Conservation (phyloP, 2,329 filamentous ascomycete genomes). For the Talaromyces islandicus region DNA sequence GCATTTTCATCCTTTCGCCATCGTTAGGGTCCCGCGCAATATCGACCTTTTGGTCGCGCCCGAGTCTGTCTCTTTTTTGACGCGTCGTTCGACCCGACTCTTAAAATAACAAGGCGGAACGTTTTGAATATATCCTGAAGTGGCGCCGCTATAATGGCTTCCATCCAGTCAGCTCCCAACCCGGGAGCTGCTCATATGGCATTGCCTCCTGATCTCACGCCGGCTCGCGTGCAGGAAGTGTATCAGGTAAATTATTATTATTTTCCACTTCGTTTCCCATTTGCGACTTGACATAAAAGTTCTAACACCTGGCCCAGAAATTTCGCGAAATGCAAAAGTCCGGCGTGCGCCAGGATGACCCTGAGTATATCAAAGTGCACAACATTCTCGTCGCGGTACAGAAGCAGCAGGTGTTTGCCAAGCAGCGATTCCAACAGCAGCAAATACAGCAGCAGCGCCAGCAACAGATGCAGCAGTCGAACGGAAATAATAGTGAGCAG, state of each 20-base stretch:
- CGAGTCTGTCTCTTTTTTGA: not conserved
- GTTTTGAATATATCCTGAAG: constrained; percentile 8
- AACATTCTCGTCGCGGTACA: constrained; percentile 69
- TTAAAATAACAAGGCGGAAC: not conserved
- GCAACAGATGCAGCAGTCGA: constrained; percentile 31
- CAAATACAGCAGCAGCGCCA: constrained; percentile 42
- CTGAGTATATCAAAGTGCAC: constrained; percentile 78
- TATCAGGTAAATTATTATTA: constrained; percentile 39
- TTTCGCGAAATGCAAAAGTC: constrained; percentile 82
- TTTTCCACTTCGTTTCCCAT: not conserved
- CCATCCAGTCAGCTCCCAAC: constrained; percentile 66
- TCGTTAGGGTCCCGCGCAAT: constrained; percentile 1
- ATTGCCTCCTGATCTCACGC: constrained; percentile 63
- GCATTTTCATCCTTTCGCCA: constrained; percentile 7
- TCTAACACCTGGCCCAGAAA: constrained; percentile 56
- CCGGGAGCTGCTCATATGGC: constrained; percentile 60
- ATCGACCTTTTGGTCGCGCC: not conserved
- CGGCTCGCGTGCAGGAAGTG: constrained; percentile 71
- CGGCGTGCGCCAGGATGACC: constrained; percentile 74
- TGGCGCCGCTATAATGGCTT: constrained; percentile 60
- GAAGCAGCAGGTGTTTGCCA: constrained; percentile 54
- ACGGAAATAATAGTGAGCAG: constrained; percentile 27
- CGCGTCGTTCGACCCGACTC: not conserved
- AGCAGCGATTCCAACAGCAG: constrained; percentile 45
- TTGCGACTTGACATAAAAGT: not conserved